Evolutionary conservation across 371 early-diverging fungal genomes (phyloP), one percentile per base, ranked within the genome.

Genomic region (Phascolomyces articulosus): DNA sequence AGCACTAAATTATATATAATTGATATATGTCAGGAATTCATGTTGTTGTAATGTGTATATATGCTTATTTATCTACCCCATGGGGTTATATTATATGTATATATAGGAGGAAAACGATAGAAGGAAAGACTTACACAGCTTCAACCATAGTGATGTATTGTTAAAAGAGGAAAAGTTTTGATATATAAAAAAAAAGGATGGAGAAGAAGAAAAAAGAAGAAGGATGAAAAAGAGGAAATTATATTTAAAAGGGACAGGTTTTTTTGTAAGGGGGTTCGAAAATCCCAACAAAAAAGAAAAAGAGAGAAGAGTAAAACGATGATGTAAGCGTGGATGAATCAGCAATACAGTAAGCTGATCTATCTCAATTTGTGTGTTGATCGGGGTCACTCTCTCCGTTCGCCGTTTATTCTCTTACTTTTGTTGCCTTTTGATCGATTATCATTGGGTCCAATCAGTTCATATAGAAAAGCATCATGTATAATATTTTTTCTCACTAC

Each of bases 1-100:
- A 87, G 95, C 97, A 82, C 95, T 94, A 29, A 15, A 38, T 44
- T 26, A n/a, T 0, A 60, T 3, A 41, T 26, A 59, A 21, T 26
- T 21, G 34, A 34, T 34, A n/a, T n/a, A n/a, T n/a, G n/a, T n/a
- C n/a, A n/a, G n/a, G n/a, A n/a, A n/a, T n/a, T n/a, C n/a, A n/a
- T n/a, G n/a, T n/a, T n/a, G n/a, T n/a, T n/a, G n/a, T n/a, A n/a
- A n/a, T n/a, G n/a, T n/a, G n/a, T n/a, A n/a, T n/a, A n/a, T n/a
- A n/a, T n/a, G n/a, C n/a, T n/a, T n/a, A n/a, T n/a, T n/a, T n/a
- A n/a, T n/a, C n/a, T n/a, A n/a, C n/a, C n/a, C n/a, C n/a, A n/a
- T 18, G 31, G 60, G 20, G 27, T 44, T 23, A 15, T 13, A 8
- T 4, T n/a, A 3, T 6, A 20, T n/a, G 16, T 0, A 27, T 26